These are phyloP conservation scores for Aspergillus carbonarius DNA, from an alignment of 2,329 filamentous ascomycete genomes.

Conservation along the genomic window DNA sequence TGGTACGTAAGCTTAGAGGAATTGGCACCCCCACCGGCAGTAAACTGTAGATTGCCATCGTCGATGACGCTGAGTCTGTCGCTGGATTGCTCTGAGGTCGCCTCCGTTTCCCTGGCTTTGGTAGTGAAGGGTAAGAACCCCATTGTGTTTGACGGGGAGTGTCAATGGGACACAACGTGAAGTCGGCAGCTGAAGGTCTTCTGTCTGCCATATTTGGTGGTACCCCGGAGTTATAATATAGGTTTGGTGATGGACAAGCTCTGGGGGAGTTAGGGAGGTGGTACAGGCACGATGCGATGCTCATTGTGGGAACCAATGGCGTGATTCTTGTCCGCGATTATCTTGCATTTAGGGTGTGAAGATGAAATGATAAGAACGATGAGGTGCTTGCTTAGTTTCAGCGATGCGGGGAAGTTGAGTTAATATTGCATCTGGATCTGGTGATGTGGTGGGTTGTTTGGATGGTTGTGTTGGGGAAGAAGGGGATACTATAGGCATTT, in stretches of 20 bases:
- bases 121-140: background rate
- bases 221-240: background rate
- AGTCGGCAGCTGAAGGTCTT: too few relatives aligned
- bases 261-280: background rate
- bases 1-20: conserved; percentile 55
- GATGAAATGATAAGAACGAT: background rate
- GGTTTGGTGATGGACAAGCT: background rate
- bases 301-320: conserved; percentile 7
- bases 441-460: too few relatives aligned
- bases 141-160: background rate
- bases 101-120: background rate
- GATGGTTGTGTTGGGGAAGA: background rate
- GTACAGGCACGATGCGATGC: conserved; percentile 3
- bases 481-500: background rate
- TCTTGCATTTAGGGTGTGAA: background rate
- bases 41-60: conserved; percentile 14
- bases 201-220: background rate
- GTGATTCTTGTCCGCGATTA: conserved; percentile 2
- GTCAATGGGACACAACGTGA: background rate
- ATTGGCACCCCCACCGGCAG: conserved; percentile 38
- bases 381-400: conserved; percentile 2
- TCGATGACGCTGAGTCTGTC: conserved; percentile 10
- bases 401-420: background rate
- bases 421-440: too few relatives aligned
- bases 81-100: background rate